Base-by-base conservation (phyloP, 768 basidiomycete genomes). In the Mycena galopus region DNA sequence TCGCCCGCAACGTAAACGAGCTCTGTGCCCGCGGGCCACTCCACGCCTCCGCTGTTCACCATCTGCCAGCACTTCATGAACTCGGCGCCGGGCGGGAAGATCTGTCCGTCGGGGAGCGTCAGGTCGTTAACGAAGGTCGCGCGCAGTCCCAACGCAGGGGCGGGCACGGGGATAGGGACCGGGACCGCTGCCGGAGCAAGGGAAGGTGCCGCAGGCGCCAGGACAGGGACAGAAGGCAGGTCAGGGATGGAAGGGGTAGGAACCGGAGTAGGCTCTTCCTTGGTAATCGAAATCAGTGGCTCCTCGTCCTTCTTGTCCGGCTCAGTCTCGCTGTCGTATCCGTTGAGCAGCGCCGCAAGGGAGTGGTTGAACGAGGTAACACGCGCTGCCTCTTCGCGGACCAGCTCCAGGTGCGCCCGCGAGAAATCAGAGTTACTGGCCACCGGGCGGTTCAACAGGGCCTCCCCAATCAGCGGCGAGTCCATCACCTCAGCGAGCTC, bases 11-110 rank as follows among this genome's bases (percentile, higher is more conserved):
- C 89, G 75, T 91, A 95, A 12, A 88, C 86, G 21, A 96, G 81
- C 76, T 90, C 86, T 0, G 94, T 94, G 16, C 83, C 81, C 30
- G 87, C 85, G 0, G 93, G 93, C 94, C 94, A 96, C 23, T 90
- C 86, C 7, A 79, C 65, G 17, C 75, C 77, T 19, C 94, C 91
- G 74, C 87, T 87, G 76, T 96, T 96, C 33, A 85, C 72, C 85
- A 96, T 87, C 67, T 86, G 85, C 95, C 95, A 96, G 25, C 90
- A 90, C 81, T 96, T 96, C 66, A 95, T 88, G 76, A 96, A 96
- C 78, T 94, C 93, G 0, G 93, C 94, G 37, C 95, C 95, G 9
- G 94, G 91, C 33, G 94, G 93, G 78, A 96, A 93, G 27, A 85
- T 81, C 75, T 94, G 93, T 0, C 94, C 94, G 75, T 93, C 91